Evolutionary conservation across 495 filamentous ascomycete species (phyloP).

Genomic region (Recurvomyces mirabilis): DNA sequence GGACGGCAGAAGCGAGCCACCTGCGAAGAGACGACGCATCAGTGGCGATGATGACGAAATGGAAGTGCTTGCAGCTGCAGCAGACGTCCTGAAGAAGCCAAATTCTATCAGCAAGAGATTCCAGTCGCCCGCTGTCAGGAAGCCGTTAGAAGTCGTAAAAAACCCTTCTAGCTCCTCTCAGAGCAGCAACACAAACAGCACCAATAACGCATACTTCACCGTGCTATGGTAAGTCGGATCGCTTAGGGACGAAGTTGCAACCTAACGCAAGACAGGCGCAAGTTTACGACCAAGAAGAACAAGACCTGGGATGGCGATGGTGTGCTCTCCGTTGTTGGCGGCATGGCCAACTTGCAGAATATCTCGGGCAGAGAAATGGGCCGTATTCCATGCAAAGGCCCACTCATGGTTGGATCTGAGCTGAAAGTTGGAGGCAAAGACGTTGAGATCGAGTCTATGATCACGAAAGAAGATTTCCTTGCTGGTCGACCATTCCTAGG

Average conservation of each 20-base stretch:
- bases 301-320: slow-evolving; percentile 87
- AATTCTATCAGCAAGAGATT: slow-evolving; percentile 7
- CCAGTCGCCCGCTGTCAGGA: slow-evolving; percentile 22
- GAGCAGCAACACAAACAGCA: slow-evolving; percentile 1
- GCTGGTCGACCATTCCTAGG: slow-evolving; percentile 44
- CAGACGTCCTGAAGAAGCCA: slow-evolving; percentile 7
- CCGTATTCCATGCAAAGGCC: slow-evolving; percentile 40
- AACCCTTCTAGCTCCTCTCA: slow-evolving; percentile 25
- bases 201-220: slow-evolving; percentile 48
- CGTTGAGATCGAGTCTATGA: slow-evolving; percentile 57
- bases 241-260: too few species aligned
- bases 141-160: slow-evolving; percentile 34
- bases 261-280: too few species aligned
- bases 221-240: slow-evolving; percentile 57
- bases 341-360: slow-evolving; percentile 54
- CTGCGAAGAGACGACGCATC: slow-evolving; percentile 29
- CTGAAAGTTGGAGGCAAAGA: slow-evolving; percentile 62
- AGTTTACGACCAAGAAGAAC: slow-evolving; percentile 66
- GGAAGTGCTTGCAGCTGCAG: slow-evolving; percentile 1
- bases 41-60: slow-evolving; percentile 14
- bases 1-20: too few species aligned
- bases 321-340: slow-evolving; percentile 45
- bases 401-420: slow-evolving; percentile 49
- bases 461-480: slow-evolving; percentile 53
- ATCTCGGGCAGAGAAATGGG: slow-evolving; percentile 59